These are phyloP conservation scores for Lactarius trivialis DNA, from an alignment of 768 basidiomycete species.

Conservation along the genomic window DNA sequence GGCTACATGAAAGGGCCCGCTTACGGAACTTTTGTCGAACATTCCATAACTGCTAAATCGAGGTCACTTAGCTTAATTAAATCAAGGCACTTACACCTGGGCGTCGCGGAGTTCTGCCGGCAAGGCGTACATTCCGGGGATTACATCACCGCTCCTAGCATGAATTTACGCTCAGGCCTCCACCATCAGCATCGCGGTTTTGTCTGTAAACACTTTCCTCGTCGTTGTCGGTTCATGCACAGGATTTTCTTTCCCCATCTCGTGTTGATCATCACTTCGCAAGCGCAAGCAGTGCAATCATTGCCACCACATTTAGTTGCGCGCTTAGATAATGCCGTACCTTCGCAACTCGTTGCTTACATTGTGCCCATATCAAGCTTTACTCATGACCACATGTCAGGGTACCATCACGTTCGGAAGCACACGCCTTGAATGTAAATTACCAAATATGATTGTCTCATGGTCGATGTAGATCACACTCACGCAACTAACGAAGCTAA, in stretches of 20 bases:
- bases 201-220: not conserved
- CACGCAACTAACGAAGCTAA: constrained; percentile 10
- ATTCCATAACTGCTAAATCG: constrained; percentile 23
- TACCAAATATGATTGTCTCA: constrained; percentile 14
- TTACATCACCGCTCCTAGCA: constrained; percentile 21
- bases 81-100: constrained; percentile 22
- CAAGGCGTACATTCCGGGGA: constrained; percentile 18
- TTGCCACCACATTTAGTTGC: constrained; percentile 17
- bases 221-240: not conserved
- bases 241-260: not conserved
- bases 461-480: constrained; percentile 19
- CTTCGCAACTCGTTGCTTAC: constrained; percentile 20
- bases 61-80: constrained; percentile 24
- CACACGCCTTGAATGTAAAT: constrained; percentile 18
- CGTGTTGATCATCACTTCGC: constrained; percentile 5
- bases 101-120: constrained; percentile 21
- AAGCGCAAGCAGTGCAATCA: constrained; percentile 10
- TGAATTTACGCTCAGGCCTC: not conserved
- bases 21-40: constrained; percentile 11
- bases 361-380: constrained; percentile 21
- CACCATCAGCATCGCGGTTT: not conserved
- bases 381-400: constrained; percentile 22
- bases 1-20: constrained; percentile 21
- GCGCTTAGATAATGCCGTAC: constrained; percentile 25
- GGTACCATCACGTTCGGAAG: constrained; percentile 20